Evolutionary conservation across 2,329 filamentous ascomycete genomes (phyloP).

Genomic region (Fusarium azukiicola): DNA sequence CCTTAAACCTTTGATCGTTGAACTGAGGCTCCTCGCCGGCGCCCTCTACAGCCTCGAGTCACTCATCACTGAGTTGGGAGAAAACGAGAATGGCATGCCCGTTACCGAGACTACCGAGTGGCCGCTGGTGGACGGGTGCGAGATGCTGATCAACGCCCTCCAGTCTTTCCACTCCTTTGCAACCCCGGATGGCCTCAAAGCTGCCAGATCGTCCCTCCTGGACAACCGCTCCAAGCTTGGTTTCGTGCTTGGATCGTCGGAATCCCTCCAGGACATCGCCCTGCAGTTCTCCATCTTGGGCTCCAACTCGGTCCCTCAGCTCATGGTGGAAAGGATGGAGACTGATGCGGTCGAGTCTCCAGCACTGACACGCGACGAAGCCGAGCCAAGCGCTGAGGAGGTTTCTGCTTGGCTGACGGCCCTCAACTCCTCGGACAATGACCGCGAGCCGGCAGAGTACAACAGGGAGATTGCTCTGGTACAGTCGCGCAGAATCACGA

Average conservation of each 20-base stretch:
- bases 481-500: slow-evolving; percentile 46
- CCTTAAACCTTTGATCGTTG: slow-evolving; percentile 44
- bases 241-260: slow-evolving; percentile 52
- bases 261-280: slow-evolving; percentile 48
- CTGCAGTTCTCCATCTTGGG: slow-evolving; percentile 48
- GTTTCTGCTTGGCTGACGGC: slow-evolving; percentile 48
- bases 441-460: slow-evolving; percentile 56
- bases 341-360: slow-evolving; percentile 17
- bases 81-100: slow-evolving; percentile 32
- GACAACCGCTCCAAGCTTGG: slow-evolving; percentile 50
- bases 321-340: slow-evolving; percentile 28
- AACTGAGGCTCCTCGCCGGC: slow-evolving; percentile 51
- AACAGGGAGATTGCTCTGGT: slow-evolving; percentile 50
- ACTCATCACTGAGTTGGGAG: slow-evolving; percentile 46
- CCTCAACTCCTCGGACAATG: slow-evolving; percentile 47
- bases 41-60: slow-evolving; percentile 50
- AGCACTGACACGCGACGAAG: slow-evolving; percentile 25
- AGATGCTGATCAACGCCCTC: slow-evolving; percentile 45
- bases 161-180: slow-evolving; percentile 37
- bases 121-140: slow-evolving; percentile 48
- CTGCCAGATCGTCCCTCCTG: slow-evolving; percentile 44
- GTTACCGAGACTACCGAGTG: slow-evolving; percentile 38
- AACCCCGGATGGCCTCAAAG: slow-evolving; percentile 46
- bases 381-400: slow-evolving; percentile 38
- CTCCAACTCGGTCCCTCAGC: slow-evolving; percentile 41